These are phyloP conservation scores for Strombidium stylifer DNA, from an alignment of 73 alveolate genomes.

Conservation along the genomic window DNA sequence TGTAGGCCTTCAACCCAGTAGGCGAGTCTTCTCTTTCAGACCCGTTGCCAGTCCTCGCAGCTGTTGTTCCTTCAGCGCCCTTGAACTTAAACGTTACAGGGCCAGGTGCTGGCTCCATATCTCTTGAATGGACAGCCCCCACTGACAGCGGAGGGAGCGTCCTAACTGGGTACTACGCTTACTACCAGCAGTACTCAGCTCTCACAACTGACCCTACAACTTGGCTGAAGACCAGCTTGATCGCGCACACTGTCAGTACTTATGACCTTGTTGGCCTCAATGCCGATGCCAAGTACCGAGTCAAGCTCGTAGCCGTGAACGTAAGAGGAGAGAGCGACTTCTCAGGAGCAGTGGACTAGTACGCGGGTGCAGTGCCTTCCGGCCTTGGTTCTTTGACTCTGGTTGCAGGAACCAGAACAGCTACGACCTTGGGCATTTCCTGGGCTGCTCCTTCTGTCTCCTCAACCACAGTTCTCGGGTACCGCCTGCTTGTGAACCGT, in stretches of 20 bases:
- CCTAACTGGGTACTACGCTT: conserved; percentile 26
- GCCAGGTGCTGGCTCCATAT: conserved; percentile 35
- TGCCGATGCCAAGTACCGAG: conserved; percentile 44
- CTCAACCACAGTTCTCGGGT: conserved; percentile 46
- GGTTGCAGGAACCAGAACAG: conserved; percentile 36
- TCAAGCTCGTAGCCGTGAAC: conserved; percentile 48
- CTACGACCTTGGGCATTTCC: conserved; percentile 27
- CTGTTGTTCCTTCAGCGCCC: conserved; percentile 47
- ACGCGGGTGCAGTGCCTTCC: conserved; percentile 45
- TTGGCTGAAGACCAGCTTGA: neutral
- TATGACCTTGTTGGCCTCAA: conserved; percentile 12
- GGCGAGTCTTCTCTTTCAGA: conserved; percentile 36
- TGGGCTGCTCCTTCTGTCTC: conserved; percentile 53
- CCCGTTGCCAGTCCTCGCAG: conserved; percentile 29
- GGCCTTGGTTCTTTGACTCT: conserved; percentile 38
- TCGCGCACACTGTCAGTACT: neutral
- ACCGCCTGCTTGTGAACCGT: conserved; percentile 14
- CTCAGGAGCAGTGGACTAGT: conserved; percentile 25
- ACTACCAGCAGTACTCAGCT: conserved; percentile 10
- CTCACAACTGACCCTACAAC: conserved; percentile 4
- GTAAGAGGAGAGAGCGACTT: conserved; percentile 46
- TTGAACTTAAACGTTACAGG: conserved; percentile 1
- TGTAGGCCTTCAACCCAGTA: conserved; percentile 40
- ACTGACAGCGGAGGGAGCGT: conserved; percentile 44
- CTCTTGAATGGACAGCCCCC: conserved; percentile 41